Base-by-base conservation (phyloP, 148 eudicot genomes). In the Oxyria digyna region DNA sequence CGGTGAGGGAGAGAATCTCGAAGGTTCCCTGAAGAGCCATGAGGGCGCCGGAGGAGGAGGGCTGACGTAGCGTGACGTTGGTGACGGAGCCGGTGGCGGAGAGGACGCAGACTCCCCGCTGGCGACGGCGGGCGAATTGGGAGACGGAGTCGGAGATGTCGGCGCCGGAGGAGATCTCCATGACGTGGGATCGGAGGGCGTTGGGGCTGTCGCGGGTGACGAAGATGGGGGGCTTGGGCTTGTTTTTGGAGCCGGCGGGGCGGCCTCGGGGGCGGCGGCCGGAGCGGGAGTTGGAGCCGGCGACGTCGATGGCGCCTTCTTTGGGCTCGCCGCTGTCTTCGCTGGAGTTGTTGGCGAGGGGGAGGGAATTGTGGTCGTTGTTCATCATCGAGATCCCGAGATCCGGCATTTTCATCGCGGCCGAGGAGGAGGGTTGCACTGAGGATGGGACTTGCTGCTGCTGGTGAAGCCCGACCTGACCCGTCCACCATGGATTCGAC, bases 401-500 rank as follows among this genome's bases (percentile, higher is more conserved):
- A 69, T 69, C 71, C 18, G 59, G 62, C 41, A 46, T 48, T 9
- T 45, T 45, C 27, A 27, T 69, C 11, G 41, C 5, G 26, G 71
- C 49, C 17, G 71, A 48, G 13, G 69, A 38, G 5, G 69, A 67
- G n/a, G 69, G 42, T 8, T 35, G 20, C 5, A 32, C 49, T 10
- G 24, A 24, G 13, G 12, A 23, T 8, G 65, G 18, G 37, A 4
- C 43, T 32, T 66, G 45, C 15, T 26, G 62, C 31, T 54, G 33
- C 18, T 27, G 71, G 57, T 69, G 71, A 18, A 69, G 59, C 49
- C 59, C 71, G 35, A 48, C 42, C 32, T 43, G 57, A 3, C 40
- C 71, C 27, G 71, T 32, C 71, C 71, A 69, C 71, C 71, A 69
- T 46, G 71, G 71, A 32, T 69, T 69, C 8, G 71, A 33, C 71